Evolutionary conservation across 1,284 basidiomycete species (phyloP).

Genomic region (Cystobasidiaceae sp.): DNA sequence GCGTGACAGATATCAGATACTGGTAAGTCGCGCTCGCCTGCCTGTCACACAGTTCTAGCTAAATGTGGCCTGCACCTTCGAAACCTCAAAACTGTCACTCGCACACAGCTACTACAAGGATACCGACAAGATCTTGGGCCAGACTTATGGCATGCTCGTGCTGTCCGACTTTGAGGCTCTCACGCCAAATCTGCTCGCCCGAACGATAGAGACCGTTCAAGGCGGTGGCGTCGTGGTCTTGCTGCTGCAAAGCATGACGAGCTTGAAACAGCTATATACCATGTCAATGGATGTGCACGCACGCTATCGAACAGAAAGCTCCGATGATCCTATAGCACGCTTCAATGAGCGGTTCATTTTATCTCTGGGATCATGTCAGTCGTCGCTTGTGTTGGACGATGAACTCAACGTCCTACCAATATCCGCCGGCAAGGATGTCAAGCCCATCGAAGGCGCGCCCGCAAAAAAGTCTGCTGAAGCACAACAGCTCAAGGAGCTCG

Average conservation of each 20-base stretch:
- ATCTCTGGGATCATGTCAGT: slow-evolving; percentile 80
- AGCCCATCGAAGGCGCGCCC: slow-evolving; percentile 58
- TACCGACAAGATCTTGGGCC: slow-evolving; percentile 90
- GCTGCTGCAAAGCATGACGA: slow-evolving; percentile 91
- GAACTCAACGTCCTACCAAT: slow-evolving; percentile 97
- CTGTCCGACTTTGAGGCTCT: slow-evolving; percentile 98
- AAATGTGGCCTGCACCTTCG: not conserved
- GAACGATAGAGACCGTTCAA: slow-evolving; percentile 97
- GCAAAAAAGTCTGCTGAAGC: slow-evolving; percentile 39
- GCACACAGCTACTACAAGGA: slow-evolving; percentile 91
- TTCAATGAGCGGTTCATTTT: slow-evolving; percentile 99
- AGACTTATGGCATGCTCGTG: slow-evolving; percentile 96
- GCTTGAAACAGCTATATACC: slow-evolving; percentile 84
- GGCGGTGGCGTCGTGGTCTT: slow-evolving; percentile 91
- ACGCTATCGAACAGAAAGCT: slow-evolving; percentile 77
- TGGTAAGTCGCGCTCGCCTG: slow-evolving; percentile 56
- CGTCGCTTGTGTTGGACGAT: slow-evolving; percentile 92
- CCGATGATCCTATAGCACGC: slow-evolving; percentile 82
- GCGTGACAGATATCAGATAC: slow-evolving; percentile 98
- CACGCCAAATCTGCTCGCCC: slow-evolving; percentile 91
- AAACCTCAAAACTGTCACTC: too few species aligned
- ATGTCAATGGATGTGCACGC: slow-evolving; percentile 98
- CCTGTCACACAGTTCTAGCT: not conserved
- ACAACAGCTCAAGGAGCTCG: slow-evolving; percentile 71
- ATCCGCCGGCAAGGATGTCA: slow-evolving; percentile 91